These are phyloP conservation scores for Exophiala sideris DNA, from an alignment of 2,329 filamentous ascomycete genomes.

Conservation along the genomic window DNA sequence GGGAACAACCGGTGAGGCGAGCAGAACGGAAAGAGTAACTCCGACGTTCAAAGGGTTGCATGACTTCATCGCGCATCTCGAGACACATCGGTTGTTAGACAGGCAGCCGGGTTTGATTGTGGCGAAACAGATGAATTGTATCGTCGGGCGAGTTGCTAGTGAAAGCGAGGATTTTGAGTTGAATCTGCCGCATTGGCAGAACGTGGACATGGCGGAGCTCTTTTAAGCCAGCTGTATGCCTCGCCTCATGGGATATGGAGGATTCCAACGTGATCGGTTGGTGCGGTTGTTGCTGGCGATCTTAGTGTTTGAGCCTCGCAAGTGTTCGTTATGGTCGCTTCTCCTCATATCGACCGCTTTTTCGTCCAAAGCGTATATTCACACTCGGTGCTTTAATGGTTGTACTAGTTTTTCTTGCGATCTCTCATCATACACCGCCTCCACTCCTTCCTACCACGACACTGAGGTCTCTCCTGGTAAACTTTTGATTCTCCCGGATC, in stretches of 20 bases:
- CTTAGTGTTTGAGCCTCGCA: too few relatives aligned
- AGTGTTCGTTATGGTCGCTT: too few relatives aligned
- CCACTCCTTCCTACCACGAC: slow-evolving; percentile 23
- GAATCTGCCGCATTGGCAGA: slow-evolving; percentile 36
- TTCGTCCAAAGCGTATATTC: too few relatives aligned
- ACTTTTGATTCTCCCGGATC: slow-evolving; percentile 22
- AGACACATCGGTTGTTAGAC: slow-evolving; percentile 34
- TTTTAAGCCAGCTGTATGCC: not conserved
- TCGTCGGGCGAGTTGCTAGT: slow-evolving; percentile 39
- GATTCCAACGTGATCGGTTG: too few relatives aligned
- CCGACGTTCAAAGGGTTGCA: slow-evolving; percentile 40
- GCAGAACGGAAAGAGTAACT: slow-evolving; percentile 17
- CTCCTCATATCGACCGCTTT: too few relatives aligned
- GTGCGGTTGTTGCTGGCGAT: too few relatives aligned
- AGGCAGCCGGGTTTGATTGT: slow-evolving; percentile 35
- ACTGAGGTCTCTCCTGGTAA: slow-evolving; percentile 12
- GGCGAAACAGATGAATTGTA: slow-evolving; percentile 40
- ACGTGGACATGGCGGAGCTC: too few relatives aligned
- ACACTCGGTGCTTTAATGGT: too few relatives aligned
- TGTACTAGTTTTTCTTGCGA: too few relatives aligned
- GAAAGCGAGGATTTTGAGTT: slow-evolving; percentile 47
- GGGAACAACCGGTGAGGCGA: not conserved
- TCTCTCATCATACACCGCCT: slow-evolving; percentile 16
- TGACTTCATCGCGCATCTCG: slow-evolving; percentile 43
- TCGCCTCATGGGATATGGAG: not conserved